Base-by-base conservation (phyloP, 2,329 filamentous ascomycete genomes). In the Apiospora arundinis region DNA sequence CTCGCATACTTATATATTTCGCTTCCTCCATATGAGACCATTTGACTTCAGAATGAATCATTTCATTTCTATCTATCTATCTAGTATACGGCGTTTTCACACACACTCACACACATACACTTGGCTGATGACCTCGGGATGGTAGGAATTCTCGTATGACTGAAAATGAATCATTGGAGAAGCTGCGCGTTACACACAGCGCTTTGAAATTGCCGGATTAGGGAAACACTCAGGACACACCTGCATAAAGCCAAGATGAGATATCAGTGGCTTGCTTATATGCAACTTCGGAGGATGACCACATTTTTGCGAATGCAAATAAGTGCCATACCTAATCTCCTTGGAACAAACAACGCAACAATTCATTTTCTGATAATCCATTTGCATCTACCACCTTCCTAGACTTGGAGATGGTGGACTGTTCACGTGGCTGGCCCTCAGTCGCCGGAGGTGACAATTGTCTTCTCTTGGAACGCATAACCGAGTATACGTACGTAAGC, bases 1-100 rank as follows among this genome's bases (percentile, higher is more conserved):
- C 32, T 1, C 3, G 9, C 18, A 18, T 5, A n/a, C 21, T 63
- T 63, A 63, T 63, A 40, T 63, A 40, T 63, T 0, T 11, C 8
- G 9, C 18, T 37, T 60, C 9, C 18, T 18, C 40, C 32, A 37
- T n/a, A 63, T 63, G 32, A 63, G 18, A 6, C 2, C 9, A n/a
- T 23, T 6, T 40, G 32, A 40, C 18, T 40, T 63, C 56, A 63
- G 32, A 63, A 63, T 63, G 56, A 63, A 40, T 63, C 56, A 63
- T 63, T 5, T 11, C 7, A 2, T 12, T 18, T 37, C 9, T 7
- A 32, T 37, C 16, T 7, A 32, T 37, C 16, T 28, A 37, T 8
- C 4, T n/a, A 28, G 2, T 14, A n/a, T 21, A n/a, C 18, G 16
- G 16, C 52, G 6, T 60, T 2, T 8, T 11, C 23, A 23, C 12